These are phyloP conservation scores for Aspergillus jensenii DNA, from an alignment of 2,329 filamentous ascomycete species.

Conservation along the genomic window DNA sequence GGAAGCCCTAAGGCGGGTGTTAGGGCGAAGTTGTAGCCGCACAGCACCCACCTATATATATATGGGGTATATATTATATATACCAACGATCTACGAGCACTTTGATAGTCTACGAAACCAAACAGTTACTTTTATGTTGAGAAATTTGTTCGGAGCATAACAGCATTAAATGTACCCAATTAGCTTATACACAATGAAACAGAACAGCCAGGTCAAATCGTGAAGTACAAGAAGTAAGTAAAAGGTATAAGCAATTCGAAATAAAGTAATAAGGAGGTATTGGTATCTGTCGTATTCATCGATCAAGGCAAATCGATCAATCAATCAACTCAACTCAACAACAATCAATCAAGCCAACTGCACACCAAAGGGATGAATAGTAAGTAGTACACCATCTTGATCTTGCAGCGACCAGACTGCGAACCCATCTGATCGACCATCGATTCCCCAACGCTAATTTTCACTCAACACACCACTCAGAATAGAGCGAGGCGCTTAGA, in stretches of 20 bases:
- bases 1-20: constrained; percentile 25
- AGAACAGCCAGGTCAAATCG: constrained; percentile 3
- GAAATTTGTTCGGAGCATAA: neutral
- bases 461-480: neutral
- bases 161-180: constrained; percentile 4
- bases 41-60: neutral
- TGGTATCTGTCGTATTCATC: constrained; percentile 12
- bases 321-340: neutral
- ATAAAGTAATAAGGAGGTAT: neutral
- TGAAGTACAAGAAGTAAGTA: neutral
- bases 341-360: neutral
- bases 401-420: neutral
- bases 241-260: constrained; percentile 1
- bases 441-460: neutral
- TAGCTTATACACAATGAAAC: constrained; percentile 14
- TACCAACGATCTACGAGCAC: too few relatives aligned
- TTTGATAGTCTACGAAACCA: too few relatives aligned
- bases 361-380: neutral
- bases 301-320: constrained; percentile 5
- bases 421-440: neutral
- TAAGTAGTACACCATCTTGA: neutral
- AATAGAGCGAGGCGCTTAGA: constrained; percentile 33
- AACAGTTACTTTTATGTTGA: neutral
- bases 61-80: neutral
- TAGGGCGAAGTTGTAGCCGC: constrained; percentile 44